A percentile compares a stretch with the other conserved stretches of the same genome.
Conservation (phyloP, 257 asterid genomes). For the Scutellaria galericulata region DNA sequence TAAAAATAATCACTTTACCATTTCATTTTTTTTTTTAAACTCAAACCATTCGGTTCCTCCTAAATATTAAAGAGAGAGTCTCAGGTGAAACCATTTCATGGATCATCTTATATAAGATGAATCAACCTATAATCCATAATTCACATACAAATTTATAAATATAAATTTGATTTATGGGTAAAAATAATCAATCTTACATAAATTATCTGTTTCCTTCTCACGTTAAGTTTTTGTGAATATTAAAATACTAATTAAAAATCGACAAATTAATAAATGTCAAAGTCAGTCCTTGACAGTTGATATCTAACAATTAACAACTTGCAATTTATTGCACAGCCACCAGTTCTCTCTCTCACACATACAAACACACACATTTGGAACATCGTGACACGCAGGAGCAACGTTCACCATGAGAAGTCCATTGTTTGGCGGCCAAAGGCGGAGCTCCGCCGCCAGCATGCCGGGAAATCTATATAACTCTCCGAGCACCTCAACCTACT, state of each 20-base stretch:
- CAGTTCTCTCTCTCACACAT: conserved; percentile 47
- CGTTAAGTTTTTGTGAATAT: no score
- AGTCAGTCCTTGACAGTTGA: conserved; percentile 44
- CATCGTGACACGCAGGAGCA: background rate
- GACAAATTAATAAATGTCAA: conserved; percentile 36
- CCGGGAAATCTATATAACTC: conserved; percentile 47
- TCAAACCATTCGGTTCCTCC: no score
- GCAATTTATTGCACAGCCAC: conserved; percentile 41
- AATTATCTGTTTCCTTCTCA: no score
- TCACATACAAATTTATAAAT: no score
- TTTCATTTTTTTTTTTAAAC: no score
- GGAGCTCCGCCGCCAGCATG: conserved; percentile 44
- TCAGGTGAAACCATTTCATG: no score
- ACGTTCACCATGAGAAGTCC: conserved; percentile 53
- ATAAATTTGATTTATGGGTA: no score
- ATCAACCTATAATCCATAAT: no score
- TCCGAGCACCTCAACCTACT: conserved; percentile 44
- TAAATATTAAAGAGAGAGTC: no score
- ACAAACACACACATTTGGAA: background rate
- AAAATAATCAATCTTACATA: no score
- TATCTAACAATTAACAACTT: conserved; percentile 11
- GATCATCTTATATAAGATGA: no score
- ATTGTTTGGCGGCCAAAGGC: conserved; percentile 41
- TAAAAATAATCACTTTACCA: background rate
- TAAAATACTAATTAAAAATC: background rate